phyloP scores from a whole-genome alignment of 2,329 filamentous ascomycete genomes.

The Venturia aucupariae region DNA sequence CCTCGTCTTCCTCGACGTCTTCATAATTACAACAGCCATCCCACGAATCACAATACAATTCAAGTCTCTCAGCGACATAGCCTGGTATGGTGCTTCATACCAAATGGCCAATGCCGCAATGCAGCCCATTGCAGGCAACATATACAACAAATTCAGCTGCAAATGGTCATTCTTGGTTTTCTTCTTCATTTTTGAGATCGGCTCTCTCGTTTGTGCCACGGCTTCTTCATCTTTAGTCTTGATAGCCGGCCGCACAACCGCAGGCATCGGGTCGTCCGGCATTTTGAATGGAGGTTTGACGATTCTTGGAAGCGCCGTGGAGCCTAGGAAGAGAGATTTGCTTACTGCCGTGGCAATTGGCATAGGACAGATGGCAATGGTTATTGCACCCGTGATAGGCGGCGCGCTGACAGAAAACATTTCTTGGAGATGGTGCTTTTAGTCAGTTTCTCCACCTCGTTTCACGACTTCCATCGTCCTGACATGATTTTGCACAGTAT shows the following conservation, averaged over 20 bases:
- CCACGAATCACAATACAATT: slow-evolving; percentile 26
- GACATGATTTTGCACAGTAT: no score
- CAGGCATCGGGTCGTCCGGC: slow-evolving; percentile 17
- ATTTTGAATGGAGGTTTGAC: slow-evolving; percentile 14
- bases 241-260: slow-evolving; percentile 17
- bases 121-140: slow-evolving; percentile 8
- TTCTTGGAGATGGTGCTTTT: slow-evolving; percentile 20
- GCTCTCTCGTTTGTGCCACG: slow-evolving; percentile 16
- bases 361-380: no score
- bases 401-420: slow-evolving; percentile 18
- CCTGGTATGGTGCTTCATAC: slow-evolving; percentile 13
- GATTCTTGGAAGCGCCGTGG: slow-evolving; percentile 10
- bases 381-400: no score
- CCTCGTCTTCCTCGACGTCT: no score
- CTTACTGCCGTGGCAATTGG: no score
- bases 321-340: no score
- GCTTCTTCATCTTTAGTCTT: slow-evolving; percentile 15
- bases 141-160: slow-evolving; percentile 13
- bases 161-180: slow-evolving; percentile 6
- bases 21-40: slow-evolving; percentile 38
- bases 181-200: slow-evolving; percentile 16
- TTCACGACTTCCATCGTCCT: no score
- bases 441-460: slow-evolving; percentile 11
- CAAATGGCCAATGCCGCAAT: not conserved
- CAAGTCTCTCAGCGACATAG: not conserved